Evolutionary conservation across 2,329 filamentous ascomycete species (phyloP), one percentile per base, ranked within the genome.

Genomic region (Sphaerulina populicola): DNA sequence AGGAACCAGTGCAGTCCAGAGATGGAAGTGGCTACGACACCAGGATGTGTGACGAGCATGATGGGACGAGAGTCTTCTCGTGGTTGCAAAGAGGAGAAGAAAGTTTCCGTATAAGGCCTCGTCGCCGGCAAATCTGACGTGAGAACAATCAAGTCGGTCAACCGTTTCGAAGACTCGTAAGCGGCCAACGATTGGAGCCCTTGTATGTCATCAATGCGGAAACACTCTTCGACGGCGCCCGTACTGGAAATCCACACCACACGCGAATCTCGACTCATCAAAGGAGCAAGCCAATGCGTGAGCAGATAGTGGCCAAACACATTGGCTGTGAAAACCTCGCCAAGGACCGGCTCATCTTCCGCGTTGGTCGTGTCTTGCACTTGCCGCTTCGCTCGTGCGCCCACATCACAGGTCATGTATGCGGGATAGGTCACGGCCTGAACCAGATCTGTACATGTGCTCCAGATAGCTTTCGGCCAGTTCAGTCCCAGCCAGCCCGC

Each of bases 281-380:
- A 74, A 0, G 88, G 85, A 59, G 85, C 77, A 9, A 97, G 77
- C 64, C 84, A 81, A 67, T 95, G 90, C 12, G 81, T 80, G 21
- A 98, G 80, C 63, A 96, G 72, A 67, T 98, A 97, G 71, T 98
- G 93, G 0, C 93, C 93, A 65, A 98, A 97, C 29, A 95, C 78
- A 65, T 97, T 97, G 44, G 91, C 85, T 66, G 84, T 85, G 67
- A 97, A 98, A 14, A 95, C 81, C 59, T 88, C 77, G 2, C 88
- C 90, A 0, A 98, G 72, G 4, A 74, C 71, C 0, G 84, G 82
- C 52, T 82, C 78, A 12, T 71, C 60, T 9, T 46, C 42, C 57
- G 51, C 14, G 51, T 49, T 12, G n/a, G 27, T 1, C 68, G 3
- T 10, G n/a, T 31, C 35, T 12, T 47, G 21, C 11, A 77, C 71